phyloP scores from a whole-genome alignment of 306 rosid genomes.

The Lathyrus sativus region DNA sequence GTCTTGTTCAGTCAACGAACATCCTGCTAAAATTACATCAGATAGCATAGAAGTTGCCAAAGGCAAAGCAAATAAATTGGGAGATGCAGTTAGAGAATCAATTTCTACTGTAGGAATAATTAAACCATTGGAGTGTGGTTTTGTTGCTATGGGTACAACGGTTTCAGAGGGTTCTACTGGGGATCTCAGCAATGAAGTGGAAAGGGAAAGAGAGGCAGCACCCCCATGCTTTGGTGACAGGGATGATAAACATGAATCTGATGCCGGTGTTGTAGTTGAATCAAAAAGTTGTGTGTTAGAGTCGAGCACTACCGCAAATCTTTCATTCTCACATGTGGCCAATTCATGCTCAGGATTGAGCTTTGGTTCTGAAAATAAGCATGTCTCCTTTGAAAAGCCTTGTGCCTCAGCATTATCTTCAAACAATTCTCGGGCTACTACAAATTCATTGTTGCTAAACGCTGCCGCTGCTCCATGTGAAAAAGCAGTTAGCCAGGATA shows the following conservation, averaged over 20 bases:
- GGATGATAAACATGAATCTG: slow-evolving; percentile 42
- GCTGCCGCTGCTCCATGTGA: slow-evolving; percentile 42
- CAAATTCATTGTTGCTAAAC: slow-evolving; percentile 45
- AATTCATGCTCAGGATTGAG: slow-evolving; percentile 58
- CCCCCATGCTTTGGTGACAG: slow-evolving; percentile 36
- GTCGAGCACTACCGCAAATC: slow-evolving; percentile 50
- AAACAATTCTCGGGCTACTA: slow-evolving; percentile 42
- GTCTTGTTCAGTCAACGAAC: slow-evolving; percentile 40
- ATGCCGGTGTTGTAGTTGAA: slow-evolving; percentile 41
- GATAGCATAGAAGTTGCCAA: slow-evolving; percentile 41
- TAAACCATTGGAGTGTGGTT: slow-evolving; percentile 34
- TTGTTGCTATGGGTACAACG: slow-evolving; percentile 47
- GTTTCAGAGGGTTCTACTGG: slow-evolving; percentile 47
- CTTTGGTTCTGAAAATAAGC: slow-evolving; percentile 46
- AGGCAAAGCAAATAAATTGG: slow-evolving; percentile 41
- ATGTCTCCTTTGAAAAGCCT: slow-evolving; percentile 44
- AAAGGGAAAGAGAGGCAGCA: slow-evolving; percentile 35
- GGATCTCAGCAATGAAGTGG: slow-evolving; percentile 42
- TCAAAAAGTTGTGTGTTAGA: slow-evolving; percentile 44
- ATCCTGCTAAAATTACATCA: slow-evolving; percentile 29
- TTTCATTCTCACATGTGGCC: slow-evolving; percentile 44
- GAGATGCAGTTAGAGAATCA: slow-evolving; percentile 36
- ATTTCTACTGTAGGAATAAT: slow-evolving; percentile 42
- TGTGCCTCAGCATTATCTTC: slow-evolving; percentile 34
- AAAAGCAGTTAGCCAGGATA: slow-evolving; percentile 50